Conservation (phyloP, 2,329 filamentous ascomycete genomes). For the Fusarium burgessii region DNA sequence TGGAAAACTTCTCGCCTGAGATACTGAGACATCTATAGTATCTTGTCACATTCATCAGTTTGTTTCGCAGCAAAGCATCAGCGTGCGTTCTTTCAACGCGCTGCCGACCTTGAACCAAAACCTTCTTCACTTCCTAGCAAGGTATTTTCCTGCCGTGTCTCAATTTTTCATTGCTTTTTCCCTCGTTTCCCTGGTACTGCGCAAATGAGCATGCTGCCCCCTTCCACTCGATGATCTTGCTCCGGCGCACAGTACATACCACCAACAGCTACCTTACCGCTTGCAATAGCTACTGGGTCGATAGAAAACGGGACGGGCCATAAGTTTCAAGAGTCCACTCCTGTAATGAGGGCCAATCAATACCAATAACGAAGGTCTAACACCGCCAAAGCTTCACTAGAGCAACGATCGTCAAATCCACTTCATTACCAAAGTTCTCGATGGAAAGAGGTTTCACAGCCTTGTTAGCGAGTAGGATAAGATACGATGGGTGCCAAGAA, state of each 20-base stretch:
- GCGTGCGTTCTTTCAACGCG: neutral
- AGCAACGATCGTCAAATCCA: neutral
- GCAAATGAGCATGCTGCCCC: conserved; percentile 19
- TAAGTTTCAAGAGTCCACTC: conserved; percentile 36
- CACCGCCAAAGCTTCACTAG: neutral
- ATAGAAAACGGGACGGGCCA: conserved; percentile 43
- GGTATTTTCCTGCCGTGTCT: neutral
- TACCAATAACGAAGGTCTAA: neutral
- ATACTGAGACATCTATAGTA: neutral
- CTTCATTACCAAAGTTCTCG: neutral
- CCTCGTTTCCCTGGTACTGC: neutral
- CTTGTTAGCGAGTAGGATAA: neutral
- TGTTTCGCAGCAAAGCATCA: neutral
- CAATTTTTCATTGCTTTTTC: conserved; percentile 11
- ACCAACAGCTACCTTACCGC: conserved; percentile 21
- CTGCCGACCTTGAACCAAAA: neutral
- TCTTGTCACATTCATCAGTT: neutral
- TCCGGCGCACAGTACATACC: conserved; percentile 5
- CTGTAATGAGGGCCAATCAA: conserved; percentile 4
- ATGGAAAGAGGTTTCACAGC: neutral
- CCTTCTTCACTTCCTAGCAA: neutral
- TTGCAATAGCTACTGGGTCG: conserved; percentile 18
- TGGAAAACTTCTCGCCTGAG: neutral
- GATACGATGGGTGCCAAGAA: neutral
- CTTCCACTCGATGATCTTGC: conserved; percentile 23